Evolutionary conservation across 345 rosid genomes (phyloP).

Genomic region (Lagerstroemia speciosa): DNA sequence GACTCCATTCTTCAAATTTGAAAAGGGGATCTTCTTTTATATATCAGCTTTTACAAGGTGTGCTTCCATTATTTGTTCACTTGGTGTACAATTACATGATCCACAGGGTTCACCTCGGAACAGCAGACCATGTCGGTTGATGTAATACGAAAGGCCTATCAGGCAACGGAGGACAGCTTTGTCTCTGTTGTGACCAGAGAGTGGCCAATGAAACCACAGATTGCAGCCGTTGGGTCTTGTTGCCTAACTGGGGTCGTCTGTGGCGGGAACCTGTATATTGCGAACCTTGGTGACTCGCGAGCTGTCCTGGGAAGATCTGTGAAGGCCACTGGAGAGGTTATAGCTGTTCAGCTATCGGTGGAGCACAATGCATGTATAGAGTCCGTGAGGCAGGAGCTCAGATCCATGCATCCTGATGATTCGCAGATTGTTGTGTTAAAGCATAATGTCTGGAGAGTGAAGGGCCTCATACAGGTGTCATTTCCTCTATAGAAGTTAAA

Average conservation of each 20-base stretch:
- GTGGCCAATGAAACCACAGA: slow-evolving; percentile 43
- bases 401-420: slow-evolving; percentile 37
- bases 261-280: slow-evolving; percentile 35
- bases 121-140: slow-evolving; percentile 36
- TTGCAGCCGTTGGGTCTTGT: slow-evolving; percentile 50
- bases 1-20: not conserved
- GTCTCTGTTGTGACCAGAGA: slow-evolving; percentile 32
- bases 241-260: slow-evolving; percentile 42
- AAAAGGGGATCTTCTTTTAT: not conserved
- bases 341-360: slow-evolving; percentile 39
- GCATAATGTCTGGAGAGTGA: slow-evolving; percentile 49
- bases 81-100: not conserved
- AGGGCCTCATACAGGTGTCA: slow-evolving; percentile 41
- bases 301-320: slow-evolving; percentile 43
- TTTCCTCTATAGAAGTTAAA: not conserved
- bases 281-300: slow-evolving; percentile 43
- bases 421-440: slow-evolving; percentile 37
- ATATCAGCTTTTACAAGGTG: not conserved
- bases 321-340: slow-evolving; percentile 39
- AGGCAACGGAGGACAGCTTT: slow-evolving; percentile 46
- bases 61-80: not conserved
- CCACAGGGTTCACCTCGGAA: slow-evolving; percentile 36
- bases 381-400: slow-evolving; percentile 41
- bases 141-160: slow-evolving; percentile 39
- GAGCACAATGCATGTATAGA: slow-evolving; percentile 43